A percentile compares a stretch with the other conserved stretches of the same genome.
These are phyloP conservation scores for Roridomyces roridus DNA, from an alignment of 768 basidiomycete species.

Conservation along the genomic window DNA sequence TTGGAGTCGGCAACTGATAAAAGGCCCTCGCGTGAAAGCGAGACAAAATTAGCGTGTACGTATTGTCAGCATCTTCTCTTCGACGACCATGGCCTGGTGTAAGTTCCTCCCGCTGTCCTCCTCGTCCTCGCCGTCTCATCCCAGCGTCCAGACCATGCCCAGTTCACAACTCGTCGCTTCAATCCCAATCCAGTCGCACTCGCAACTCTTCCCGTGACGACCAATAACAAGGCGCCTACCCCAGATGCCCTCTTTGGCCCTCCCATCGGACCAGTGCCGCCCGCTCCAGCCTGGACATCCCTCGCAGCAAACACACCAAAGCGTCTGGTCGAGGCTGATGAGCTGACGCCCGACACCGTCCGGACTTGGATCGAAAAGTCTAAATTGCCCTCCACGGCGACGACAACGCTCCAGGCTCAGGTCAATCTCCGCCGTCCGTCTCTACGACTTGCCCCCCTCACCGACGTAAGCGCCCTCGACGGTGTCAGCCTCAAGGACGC, in stretches of 20 bases:
- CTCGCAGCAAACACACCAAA: conserved; percentile 58
- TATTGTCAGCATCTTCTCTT: too few species aligned
- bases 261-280: conserved; percentile 79
- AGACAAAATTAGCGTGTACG: too few species aligned
- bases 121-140: conserved; percentile 1
- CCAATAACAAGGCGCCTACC: conserved; percentile 32
- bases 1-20: too few species aligned
- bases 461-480: conserved; percentile 37
- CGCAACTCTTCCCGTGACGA: background rate
- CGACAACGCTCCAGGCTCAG: conserved; percentile 91
- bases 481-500: conserved; percentile 49
- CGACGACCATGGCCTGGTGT: conserved; percentile 23
- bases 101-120: conserved; percentile 3
- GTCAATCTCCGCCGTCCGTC: conserved; percentile 95
- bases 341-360: conserved; percentile 83
- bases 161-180: conserved; percentile 20
- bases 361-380: conserved; percentile 85
- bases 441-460: conserved; percentile 74
- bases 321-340: conserved; percentile 55
- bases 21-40: too few species aligned
- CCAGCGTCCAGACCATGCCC: conserved; percentile 21
- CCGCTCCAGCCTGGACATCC: conserved; percentile 75
- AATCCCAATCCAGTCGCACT: conserved; percentile 18
- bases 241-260: conserved; percentile 91
- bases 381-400: conserved; percentile 63